Evolutionary conservation across 805 yeast genomes (phyloP).

Genomic region (Candida caryicola): DNA sequence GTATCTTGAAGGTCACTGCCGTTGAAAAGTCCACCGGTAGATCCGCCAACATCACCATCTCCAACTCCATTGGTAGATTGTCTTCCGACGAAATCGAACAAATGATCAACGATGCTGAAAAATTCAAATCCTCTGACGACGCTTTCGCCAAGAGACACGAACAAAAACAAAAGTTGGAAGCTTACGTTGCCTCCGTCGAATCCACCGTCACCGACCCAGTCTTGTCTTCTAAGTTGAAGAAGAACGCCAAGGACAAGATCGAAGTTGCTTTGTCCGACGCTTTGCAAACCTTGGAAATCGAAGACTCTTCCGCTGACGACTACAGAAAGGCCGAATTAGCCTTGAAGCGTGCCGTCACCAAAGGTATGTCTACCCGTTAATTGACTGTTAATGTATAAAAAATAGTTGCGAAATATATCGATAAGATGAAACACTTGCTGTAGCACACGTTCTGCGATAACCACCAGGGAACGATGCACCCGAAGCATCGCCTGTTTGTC

Average conservation of each 20-base stretch:
- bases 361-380: constrained; percentile 98
- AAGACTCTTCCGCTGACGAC: constrained; percentile 95
- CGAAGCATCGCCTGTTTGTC: background rate
- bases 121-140: constrained; percentile 94
- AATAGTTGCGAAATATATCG: background rate
- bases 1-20: constrained; percentile 51
- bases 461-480: too few relatives aligned
- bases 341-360: constrained; percentile 98
- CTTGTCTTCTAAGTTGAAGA: constrained; percentile 95
- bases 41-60: constrained; percentile 49
- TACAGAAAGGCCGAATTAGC: constrained; percentile 98
- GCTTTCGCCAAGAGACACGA: constrained; percentile 99
- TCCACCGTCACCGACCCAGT: constrained; percentile 97
- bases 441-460: too few relatives aligned
- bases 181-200: constrained; percentile 89
- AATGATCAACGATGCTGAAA: constrained; percentile 49
- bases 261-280: constrained; percentile 98
- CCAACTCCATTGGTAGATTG: constrained; percentile 50
- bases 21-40: constrained; percentile 49
- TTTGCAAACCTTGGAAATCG: constrained; percentile 94
- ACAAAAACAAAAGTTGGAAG: constrained; percentile 98
- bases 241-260: constrained; percentile 94
- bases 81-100: constrained; percentile 48
- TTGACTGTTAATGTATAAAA: constrained; percentile 10
- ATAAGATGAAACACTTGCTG: background rate